These are phyloP conservation scores for Chlamydomonas sp. DNA, from an alignment of 139 green algal species.

Conservation along the genomic window DNA sequence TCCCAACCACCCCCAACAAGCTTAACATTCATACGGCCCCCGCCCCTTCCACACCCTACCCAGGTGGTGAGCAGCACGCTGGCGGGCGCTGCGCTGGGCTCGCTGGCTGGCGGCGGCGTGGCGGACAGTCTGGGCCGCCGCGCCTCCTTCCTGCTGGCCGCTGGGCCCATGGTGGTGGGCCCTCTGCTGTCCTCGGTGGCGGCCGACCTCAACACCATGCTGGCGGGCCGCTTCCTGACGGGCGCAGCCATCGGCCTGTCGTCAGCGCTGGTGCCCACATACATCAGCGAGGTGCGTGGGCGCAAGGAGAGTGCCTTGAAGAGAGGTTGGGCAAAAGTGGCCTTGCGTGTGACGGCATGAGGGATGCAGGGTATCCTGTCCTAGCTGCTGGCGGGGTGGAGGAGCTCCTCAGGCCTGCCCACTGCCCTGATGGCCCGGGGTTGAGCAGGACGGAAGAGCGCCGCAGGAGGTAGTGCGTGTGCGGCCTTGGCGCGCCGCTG, in stretches of 20 bases:
- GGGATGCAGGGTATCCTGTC: too few relatives aligned
- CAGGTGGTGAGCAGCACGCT: constrained; percentile 89
- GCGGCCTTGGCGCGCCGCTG: too few relatives aligned
- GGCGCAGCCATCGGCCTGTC: constrained; percentile 94
- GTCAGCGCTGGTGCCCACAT: constrained; percentile 93
- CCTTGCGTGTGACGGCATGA: too few relatives aligned
- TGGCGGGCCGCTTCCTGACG: constrained; percentile 81
- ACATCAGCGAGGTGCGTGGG: constrained; percentile 86
- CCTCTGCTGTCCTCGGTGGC: constrained; percentile 71
- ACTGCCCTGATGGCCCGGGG: too few relatives aligned
- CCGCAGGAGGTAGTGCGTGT: too few relatives aligned
- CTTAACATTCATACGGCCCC: too few relatives aligned
- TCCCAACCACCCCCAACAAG: too few relatives aligned
- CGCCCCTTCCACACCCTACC: neutral
- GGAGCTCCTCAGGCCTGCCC: too few relatives aligned
- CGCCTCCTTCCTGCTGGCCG: constrained; percentile 54
- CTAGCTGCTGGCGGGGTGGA: too few relatives aligned
- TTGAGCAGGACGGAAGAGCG: too few relatives aligned
- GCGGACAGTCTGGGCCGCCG: constrained; percentile 81
- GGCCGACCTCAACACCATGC: constrained; percentile 65
- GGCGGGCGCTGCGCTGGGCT: constrained; percentile 79
- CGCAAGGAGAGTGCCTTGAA: neutral
- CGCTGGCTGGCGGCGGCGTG: constrained; percentile 71
- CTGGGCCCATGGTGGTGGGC: too few relatives aligned
- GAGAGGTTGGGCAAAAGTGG: neutral